Conservation (phyloP, 257 asterid species). For the Solanum chiquidenum region DNA sequence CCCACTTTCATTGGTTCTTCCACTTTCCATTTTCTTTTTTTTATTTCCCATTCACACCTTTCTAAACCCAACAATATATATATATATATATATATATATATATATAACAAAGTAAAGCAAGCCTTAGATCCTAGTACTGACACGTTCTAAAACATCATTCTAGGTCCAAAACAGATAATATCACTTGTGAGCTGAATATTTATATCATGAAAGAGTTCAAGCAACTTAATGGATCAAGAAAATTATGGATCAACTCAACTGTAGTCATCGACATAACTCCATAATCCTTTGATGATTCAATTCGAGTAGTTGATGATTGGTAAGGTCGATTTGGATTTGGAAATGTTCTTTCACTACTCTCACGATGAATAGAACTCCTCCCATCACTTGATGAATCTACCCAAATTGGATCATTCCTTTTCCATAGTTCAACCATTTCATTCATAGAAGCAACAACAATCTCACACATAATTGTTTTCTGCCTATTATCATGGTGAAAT, state of each 20-base stretch:
- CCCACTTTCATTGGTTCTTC: too few species aligned
- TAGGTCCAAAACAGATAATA: too few species aligned
- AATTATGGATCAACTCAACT: constrained; percentile 38
- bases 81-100: too few species aligned
- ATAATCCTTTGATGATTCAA: constrained; percentile 59
- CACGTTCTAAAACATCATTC: too few species aligned
- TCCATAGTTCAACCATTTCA: constrained; percentile 46
- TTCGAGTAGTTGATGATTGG: constrained; percentile 23
- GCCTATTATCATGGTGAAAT: constrained; percentile 6
- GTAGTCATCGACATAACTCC: constrained; percentile 41
- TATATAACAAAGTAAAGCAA: background rate
- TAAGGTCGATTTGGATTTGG: constrained; percentile 24
- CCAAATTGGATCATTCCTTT: constrained; percentile 53
- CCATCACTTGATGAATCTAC: constrained; percentile 27
- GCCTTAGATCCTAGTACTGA: too few species aligned
- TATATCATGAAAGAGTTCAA: background rate
- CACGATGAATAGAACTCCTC: constrained; percentile 30
- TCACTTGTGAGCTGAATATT: background rate
- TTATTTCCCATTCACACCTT: too few species aligned
- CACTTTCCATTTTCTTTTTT: too few species aligned
- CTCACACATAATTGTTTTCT: constrained; percentile 25
- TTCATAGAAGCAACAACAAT: constrained; percentile 30
- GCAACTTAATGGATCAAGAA: constrained; percentile 37
- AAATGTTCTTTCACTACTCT: constrained; percentile 37
- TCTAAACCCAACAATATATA: too few species aligned